Percentiles rank a stretch among this genome's conserved stretches.
These are phyloP conservation scores for Nannochloropsis salina DNA, from an alignment of 108 stramenopile genomes.

Conservation along the genomic window DNA sequence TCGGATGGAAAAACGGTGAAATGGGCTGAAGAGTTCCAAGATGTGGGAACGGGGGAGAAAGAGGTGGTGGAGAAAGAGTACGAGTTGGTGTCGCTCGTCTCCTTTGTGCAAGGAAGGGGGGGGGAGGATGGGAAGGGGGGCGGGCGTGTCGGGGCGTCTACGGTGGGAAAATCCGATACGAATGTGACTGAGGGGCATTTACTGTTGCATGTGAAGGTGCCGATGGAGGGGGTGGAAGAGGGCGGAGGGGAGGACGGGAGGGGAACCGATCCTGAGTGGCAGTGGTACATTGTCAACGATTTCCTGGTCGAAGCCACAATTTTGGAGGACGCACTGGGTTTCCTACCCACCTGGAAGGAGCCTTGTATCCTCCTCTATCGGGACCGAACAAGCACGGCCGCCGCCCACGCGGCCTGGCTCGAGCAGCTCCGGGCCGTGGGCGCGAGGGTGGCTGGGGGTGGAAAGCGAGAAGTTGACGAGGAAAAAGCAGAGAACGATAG, in stretches of 20 bases:
- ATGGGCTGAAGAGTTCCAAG: not conserved
- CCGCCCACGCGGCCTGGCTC: not conserved
- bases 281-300: constrained; percentile 38
- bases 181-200: not conserved
- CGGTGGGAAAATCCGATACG: not conserved
- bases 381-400: not conserved
- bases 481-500: not conserved
- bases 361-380: constrained; percentile 39
- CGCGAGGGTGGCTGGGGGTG: constrained; percentile 18
- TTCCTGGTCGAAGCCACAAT: constrained; percentile 29
- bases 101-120: not conserved
- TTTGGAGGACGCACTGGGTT: constrained; percentile 37
- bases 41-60: not conserved
- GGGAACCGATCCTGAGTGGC: not conserved
- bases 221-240: not conserved
- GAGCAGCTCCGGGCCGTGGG: constrained; percentile 24
- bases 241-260: constrained; percentile 22
- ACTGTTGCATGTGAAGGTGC: not conserved
- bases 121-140: not conserved
- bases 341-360: constrained; percentile 37
- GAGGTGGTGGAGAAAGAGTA: constrained; percentile 46
- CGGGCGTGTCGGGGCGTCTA: not conserved
- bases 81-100: constrained; percentile 57
- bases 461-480: not conserved
- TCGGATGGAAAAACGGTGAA: not conserved